Evolutionary conservation across 2,329 filamentous ascomycete species (phyloP).

Genomic region (Cytospora mali): DNA sequence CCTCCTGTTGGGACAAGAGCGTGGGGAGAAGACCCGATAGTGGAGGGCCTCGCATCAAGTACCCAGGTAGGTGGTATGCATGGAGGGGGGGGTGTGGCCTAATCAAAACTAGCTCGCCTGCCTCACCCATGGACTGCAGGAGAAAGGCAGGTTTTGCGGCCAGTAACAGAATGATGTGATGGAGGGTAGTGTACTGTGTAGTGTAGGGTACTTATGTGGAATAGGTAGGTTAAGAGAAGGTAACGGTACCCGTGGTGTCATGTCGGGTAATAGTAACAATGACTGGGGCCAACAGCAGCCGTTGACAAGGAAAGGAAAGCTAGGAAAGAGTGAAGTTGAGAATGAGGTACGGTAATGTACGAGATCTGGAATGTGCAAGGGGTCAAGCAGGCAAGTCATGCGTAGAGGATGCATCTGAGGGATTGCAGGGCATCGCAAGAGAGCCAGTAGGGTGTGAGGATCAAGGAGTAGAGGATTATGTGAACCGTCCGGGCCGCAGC

Average conservation of each 20-base stretch:
- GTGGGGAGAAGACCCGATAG: slow-evolving; percentile 26
- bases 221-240: neutral
- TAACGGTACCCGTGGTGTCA: slow-evolving; percentile 13
- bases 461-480: slow-evolving; percentile 15
- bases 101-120: slow-evolving; percentile 10
- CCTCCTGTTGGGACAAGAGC: slow-evolving; percentile 17
- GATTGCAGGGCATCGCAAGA: slow-evolving; percentile 11
- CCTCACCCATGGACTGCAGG: slow-evolving; percentile 9
- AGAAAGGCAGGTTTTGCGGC: slow-evolving; percentile 9
- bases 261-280: neutral
- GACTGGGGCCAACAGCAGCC: neutral
- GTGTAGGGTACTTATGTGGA: too few relatives aligned
- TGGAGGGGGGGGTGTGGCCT: slow-evolving; percentile 16
- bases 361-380: slow-evolving; percentile 15
- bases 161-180: slow-evolving; percentile 2
- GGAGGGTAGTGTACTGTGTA: neutral
- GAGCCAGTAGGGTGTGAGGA: slow-evolving; percentile 19
- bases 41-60: slow-evolving; percentile 19
- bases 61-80: slow-evolving; percentile 9
- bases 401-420: slow-evolving; percentile 15
- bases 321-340: neutral
- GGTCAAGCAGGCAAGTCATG: neutral
- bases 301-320: neutral
- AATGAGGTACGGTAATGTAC: too few relatives aligned
- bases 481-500: slow-evolving; percentile 18